Base-by-base conservation (phyloP, 2,329 filamentous ascomycete genomes). In the Aureobasidium sp. region DNA sequence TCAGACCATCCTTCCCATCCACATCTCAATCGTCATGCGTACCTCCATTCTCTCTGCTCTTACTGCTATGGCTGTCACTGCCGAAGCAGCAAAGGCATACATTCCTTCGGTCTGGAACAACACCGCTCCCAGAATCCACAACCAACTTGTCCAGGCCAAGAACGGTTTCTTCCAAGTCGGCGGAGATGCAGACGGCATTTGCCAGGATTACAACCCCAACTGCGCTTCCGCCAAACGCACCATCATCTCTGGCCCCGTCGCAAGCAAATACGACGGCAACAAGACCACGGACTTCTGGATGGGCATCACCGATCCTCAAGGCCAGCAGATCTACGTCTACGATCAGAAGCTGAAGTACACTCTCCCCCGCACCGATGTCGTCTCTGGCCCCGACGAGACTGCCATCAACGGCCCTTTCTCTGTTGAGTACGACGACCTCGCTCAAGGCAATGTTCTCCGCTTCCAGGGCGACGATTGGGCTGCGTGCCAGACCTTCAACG, bases 21-120 rank as follows among this genome's bases (percentile, higher is more conserved):
- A 24, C 10, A n/a, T 16, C 38, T 34, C 35, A 21, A 19, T 40
- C 38, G 25, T 24, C 38, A 40, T 40, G 38, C 38, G 38, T 25
- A 27, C 3, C 22, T 40, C 38, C 12, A 40, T 40, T 24, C 10
- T 40, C 22, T 16, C 38, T 25, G 2, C 38, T 27, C 12, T 40
- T 7, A 14, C 21, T 22, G 38, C 38, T n/a, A 40, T 40, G 38
- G 38, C 38, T 19, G 21, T 40, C 11, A n/a, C 38, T 25, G 22
- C 30, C 19, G 27, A 34, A 12, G 44, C 27, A 48, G 44, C 44
- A 17, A 34, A 30, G 21, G 17, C 16, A n/a, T 48, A 48, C 21
- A 48, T 48, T 14, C 44, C 44, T 7, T 48, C 8, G 29, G 44
- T 34, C 44, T 48, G 30, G 29, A 48, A 48, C 30, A 35, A 16